phyloP scores from a whole-genome alignment of 2,329 filamentous ascomycete genomes.

The Fusarium algeriense region DNA sequence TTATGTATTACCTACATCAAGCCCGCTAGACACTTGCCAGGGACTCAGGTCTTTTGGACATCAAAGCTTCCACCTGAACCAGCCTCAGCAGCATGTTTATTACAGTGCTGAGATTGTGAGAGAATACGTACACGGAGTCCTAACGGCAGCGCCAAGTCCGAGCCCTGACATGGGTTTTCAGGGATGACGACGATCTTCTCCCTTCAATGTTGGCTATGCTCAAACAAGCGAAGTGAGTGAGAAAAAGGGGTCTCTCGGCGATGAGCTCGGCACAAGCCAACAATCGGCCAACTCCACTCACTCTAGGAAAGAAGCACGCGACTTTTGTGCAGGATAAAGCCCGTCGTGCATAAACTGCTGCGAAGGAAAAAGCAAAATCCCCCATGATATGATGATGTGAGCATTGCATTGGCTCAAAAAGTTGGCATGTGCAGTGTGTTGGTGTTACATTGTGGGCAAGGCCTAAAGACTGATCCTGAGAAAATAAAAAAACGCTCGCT shows the following conservation, averaged over 20 bases:
- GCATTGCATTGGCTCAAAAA: background rate
- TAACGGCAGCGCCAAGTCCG: constrained; percentile 28
- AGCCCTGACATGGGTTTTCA: constrained; percentile 17
- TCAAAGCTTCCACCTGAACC: constrained; percentile 27
- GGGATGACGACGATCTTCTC: constrained; percentile 40
- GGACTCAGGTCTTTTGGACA: constrained; percentile 25
- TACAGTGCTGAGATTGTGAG: constrained; percentile 6
- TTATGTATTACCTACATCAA: constrained; percentile 18
- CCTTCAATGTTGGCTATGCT: constrained; percentile 27
- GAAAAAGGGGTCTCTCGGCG: constrained; percentile 41
- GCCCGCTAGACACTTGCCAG: constrained; percentile 22
- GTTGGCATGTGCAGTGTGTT: constrained; percentile 32
- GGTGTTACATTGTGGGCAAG: constrained; percentile 18
- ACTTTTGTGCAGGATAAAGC: constrained; percentile 42
- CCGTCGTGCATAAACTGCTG: constrained; percentile 35
- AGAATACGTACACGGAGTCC: constrained; percentile 13
- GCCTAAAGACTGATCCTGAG: constrained; percentile 30
- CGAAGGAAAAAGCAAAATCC: constrained; percentile 32
- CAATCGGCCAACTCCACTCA: constrained; percentile 31
- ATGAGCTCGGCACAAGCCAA: constrained; percentile 38
- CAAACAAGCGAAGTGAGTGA: constrained; percentile 37
- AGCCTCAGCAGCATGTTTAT: constrained; percentile 35
- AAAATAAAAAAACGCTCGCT: constrained; percentile 27
- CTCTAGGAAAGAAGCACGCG: constrained; percentile 36
- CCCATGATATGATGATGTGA: constrained; percentile 40